Percentiles rank a stretch among this genome's conserved stretches.
Conservation (phyloP, 441 rosid species). For the Gossypium davidsonii region DNA sequence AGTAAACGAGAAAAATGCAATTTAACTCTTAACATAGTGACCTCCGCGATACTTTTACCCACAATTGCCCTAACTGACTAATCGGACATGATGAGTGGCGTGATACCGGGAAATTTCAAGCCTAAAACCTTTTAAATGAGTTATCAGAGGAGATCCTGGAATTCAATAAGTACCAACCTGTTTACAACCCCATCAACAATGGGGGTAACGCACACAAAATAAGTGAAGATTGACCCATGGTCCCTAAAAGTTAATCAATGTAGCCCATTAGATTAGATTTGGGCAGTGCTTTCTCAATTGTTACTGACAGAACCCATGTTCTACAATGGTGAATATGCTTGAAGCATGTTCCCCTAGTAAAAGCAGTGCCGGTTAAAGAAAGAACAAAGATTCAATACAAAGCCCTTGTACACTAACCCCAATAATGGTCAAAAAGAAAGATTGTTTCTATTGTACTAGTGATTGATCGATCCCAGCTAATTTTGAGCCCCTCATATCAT, state of each 20-base stretch:
- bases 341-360: conserved; percentile 14
- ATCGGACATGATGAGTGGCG: no score
- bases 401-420: background rate
- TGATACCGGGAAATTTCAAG: no score
- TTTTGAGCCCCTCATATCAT: background rate
- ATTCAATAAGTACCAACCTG: no score
- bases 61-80: no score
- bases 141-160: no score
- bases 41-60: no score
- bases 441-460: background rate
- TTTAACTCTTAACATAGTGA: no score
- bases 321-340: conserved; percentile 17
- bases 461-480: background rate
- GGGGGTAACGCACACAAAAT: background rate
- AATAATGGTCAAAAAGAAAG: background rate
- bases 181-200: no score
- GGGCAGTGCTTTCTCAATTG: background rate
- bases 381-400: background rate
- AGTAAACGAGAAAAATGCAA: rapidly evolving
- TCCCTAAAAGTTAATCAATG: background rate
- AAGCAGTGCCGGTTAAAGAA: conserved; percentile 1
- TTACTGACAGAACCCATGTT: conserved; percentile 25
- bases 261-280: background rate
- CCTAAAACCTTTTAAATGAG: no score
- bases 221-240: conserved; percentile 4